Conservation (phyloP, 306 rosid species). For the Astragalus glycyphyllos region DNA sequence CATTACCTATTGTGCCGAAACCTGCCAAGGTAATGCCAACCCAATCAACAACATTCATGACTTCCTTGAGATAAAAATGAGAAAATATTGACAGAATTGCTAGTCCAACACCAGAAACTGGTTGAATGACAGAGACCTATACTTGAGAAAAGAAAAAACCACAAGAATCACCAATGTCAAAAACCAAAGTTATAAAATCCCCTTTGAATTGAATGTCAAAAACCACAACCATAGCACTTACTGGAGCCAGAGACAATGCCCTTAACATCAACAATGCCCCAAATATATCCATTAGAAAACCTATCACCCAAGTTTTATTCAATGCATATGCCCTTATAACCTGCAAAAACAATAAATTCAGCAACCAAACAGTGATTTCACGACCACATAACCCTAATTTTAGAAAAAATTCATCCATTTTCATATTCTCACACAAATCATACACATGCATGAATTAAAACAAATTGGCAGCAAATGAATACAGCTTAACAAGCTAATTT, state of each 20-base stretch:
- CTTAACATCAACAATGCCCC: conserved; percentile 93
- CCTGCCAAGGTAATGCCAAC: conserved; percentile 89
- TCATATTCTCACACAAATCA: conserved; percentile 12
- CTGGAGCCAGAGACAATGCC: conserved; percentile 95
- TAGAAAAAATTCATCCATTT: background rate
- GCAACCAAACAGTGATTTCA: conserved; percentile 31
- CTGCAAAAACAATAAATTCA: conserved; percentile 50
- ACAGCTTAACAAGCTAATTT: background rate
- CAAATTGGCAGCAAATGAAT: conserved; percentile 8
- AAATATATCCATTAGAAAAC: conserved; percentile 91
- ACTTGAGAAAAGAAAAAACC: conserved; percentile 37
- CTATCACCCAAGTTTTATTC: conserved; percentile 80
- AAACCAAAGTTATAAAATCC: conserved; percentile 8
- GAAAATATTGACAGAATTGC: conserved; percentile 94
- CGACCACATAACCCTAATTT: conserved; percentile 3
- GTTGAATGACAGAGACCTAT: conserved; percentile 95
- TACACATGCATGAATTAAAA: conserved; percentile 15
- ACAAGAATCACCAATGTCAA: conserved; percentile 25
- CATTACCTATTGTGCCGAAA: conserved; percentile 95
- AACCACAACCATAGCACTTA: conserved; percentile 46
- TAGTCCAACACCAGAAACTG: conserved; percentile 96
- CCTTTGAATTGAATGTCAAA: background rate
- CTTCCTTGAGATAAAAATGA: conserved; percentile 94
- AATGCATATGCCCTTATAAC: conserved; percentile 89
- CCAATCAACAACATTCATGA: conserved; percentile 96